Evolutionary conservation across 2,329 filamentous ascomycete species (phyloP).

Genomic region (Elsinoe australis): DNA sequence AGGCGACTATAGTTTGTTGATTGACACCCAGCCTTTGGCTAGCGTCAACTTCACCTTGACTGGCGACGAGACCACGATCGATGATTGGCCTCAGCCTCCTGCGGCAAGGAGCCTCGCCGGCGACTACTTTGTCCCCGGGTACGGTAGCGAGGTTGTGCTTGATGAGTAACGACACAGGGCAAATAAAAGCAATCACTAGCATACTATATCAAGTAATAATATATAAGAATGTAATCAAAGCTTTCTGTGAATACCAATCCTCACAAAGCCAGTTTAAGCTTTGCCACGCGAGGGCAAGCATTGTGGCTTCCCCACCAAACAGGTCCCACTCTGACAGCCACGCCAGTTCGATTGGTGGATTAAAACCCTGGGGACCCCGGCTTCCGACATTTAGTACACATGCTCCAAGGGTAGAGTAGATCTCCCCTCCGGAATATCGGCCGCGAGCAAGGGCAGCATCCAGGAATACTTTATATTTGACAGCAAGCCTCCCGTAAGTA

Average conservation of each 20-base stretch:
- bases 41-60: conserved; percentile 41
- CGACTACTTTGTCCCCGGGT: conserved; percentile 30
- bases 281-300: too few species aligned
- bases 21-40: conserved; percentile 40
- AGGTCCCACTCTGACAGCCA: too few species aligned
- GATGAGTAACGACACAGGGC: neutral
- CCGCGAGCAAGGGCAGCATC: too few species aligned
- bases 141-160: conserved; percentile 14
- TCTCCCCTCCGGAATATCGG: neutral
- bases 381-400: too few species aligned
- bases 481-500: too few species aligned
- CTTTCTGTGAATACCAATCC: too few species aligned
- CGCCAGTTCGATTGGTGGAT: neutral
- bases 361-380: neutral
- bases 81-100: conserved; percentile 32
- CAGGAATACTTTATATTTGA: too few species aligned
- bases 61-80: conserved; percentile 39
- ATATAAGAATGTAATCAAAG: too few species aligned
- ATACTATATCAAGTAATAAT: neutral
- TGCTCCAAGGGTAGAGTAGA: too few species aligned
- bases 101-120: neutral
- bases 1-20: conserved; percentile 42
- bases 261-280: too few species aligned
- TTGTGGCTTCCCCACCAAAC: too few species aligned
- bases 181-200: neutral